These are phyloP conservation scores for Zygosaccharomyces sapae DNA, from an alignment of 1,139 yeast species.

Conservation along the genomic window DNA sequence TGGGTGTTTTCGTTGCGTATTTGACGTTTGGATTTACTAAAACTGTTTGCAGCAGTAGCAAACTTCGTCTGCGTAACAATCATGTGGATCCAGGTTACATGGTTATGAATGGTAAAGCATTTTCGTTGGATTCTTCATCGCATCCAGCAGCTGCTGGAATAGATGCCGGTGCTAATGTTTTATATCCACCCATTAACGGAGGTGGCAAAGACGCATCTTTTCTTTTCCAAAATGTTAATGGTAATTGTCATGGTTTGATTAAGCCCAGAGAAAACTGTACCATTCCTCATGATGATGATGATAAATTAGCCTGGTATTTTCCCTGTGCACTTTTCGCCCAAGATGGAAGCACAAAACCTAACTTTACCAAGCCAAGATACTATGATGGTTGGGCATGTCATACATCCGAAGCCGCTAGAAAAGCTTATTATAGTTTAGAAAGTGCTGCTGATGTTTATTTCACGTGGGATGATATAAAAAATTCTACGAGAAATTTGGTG, in stretches of 20 bases:
- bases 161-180: conserved; percentile 57
- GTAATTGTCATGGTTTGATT: conserved; percentile 80
- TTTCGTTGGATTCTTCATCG: conserved; percentile 60
- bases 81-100: conserved; percentile 58
- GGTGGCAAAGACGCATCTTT: conserved; percentile 90
- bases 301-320: conserved; percentile 89
- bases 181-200: conserved; percentile 81
- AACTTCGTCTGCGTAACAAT: conserved; percentile 52
- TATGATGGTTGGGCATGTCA: conserved; percentile 92
- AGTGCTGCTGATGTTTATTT: conserved; percentile 74
- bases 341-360: conserved; percentile 67
- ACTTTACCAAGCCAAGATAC: conserved; percentile 51
- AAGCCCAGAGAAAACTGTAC: conserved; percentile 65
- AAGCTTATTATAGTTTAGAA: conserved; percentile 57
- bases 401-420: conserved; percentile 65
- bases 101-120: conserved; percentile 78
- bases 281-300: conserved; percentile 61
- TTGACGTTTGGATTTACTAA: conserved; percentile 88
- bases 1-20: conserved; percentile 79
- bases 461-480: conserved; percentile 82
- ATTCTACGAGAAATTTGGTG: conserved; percentile 68
- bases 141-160: conserved; percentile 85
- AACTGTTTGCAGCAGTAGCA: conserved; percentile 65
- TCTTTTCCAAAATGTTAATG: conserved; percentile 91
- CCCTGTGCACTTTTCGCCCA: conserved; percentile 73